Percentiles rank a stretch among this genome's conserved stretches.
phyloP scores from a whole-genome alignment of 345 rosid species.

The Corymbia maculata region DNA sequence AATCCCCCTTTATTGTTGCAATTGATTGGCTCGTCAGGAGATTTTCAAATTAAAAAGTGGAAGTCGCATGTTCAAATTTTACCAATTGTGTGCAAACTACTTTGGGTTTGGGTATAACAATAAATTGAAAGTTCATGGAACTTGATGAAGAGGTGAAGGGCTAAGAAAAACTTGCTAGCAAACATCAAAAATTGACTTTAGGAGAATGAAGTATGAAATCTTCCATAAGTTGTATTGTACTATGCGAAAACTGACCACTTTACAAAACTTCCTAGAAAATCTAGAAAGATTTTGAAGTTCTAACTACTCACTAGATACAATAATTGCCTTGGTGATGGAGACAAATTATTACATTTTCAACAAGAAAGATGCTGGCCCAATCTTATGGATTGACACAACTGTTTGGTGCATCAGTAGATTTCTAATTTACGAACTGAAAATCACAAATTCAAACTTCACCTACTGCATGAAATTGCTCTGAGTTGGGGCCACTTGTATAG shows the following conservation, averaged over 20 bases:
- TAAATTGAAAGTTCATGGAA: background rate
- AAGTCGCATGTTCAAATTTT: background rate
- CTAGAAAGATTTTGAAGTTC: background rate
- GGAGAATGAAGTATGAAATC: accelerated
- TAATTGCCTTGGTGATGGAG: no score
- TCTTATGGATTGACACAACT: background rate
- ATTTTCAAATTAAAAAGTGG: no score
- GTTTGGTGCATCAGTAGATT: accelerated
- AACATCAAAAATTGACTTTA: background rate
- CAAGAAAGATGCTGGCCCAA: no score
- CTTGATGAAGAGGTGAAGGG: background rate
- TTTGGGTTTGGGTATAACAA: background rate
- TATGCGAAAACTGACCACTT: background rate
- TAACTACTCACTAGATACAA: background rate
- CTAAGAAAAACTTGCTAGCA: background rate
- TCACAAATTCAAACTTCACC: background rate
- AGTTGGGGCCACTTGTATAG: background rate
- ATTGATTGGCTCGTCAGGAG: no score
- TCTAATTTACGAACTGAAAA: background rate
- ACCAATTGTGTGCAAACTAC: background rate
- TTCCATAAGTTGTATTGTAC: background rate
- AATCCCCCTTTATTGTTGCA: no score
- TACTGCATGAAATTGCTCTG: background rate
- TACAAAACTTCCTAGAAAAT: background rate
- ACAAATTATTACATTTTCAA: no score